Percentiles rank a stretch among this genome's conserved stretches.
Evolutionary conservation across 352 stramenopile species (phyloP).

Genomic region (Pythium rishiriense): DNA sequence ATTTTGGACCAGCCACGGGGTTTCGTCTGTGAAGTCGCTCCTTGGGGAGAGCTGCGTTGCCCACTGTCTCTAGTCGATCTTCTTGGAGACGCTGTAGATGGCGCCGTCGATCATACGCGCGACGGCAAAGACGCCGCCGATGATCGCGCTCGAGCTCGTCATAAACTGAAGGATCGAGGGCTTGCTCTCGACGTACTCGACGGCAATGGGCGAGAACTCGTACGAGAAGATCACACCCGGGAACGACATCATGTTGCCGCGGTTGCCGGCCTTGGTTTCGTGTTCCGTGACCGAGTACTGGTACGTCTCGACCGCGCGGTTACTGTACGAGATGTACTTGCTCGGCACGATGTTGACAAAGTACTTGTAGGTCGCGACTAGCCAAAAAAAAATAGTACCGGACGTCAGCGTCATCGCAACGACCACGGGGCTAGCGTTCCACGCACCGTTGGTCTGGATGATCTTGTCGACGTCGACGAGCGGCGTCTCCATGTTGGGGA

Average conservation of each 20-base stretch:
- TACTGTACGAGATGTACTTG: slow-evolving; percentile 83
- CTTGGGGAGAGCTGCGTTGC: background rate
- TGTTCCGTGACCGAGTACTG: slow-evolving; percentile 90
- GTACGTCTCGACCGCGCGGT: slow-evolving; percentile 65
- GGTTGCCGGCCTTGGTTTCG: slow-evolving; percentile 43
- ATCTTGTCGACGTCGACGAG: slow-evolving; percentile 86
- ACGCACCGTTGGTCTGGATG: slow-evolving; percentile 71
- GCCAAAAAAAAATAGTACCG: background rate
- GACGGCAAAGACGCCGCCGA: slow-evolving; percentile 85
- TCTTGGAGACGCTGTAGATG: slow-evolving; percentile 90
- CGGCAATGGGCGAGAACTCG: slow-evolving; percentile 88
- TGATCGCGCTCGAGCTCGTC: slow-evolving; percentile 85
- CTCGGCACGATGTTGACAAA: slow-evolving; percentile 85
- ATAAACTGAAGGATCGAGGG: slow-evolving; percentile 84
- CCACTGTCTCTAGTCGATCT: slow-evolving; percentile 68
- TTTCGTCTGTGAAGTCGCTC: background rate
- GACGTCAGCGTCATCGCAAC: background rate
- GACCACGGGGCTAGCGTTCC: background rate
- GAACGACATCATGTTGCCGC: slow-evolving; percentile 57
- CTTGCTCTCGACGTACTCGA: slow-evolving; percentile 88
- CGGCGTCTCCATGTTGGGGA: slow-evolving; percentile 86
- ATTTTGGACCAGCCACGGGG: background rate
- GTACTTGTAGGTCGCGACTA: slow-evolving; percentile 90
- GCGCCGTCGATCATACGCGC: slow-evolving; percentile 84
- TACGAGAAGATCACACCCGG: slow-evolving; percentile 88